phyloP scores from a whole-genome alignment of 805 yeast species.

The Candida cerambycidarum region DNA sequence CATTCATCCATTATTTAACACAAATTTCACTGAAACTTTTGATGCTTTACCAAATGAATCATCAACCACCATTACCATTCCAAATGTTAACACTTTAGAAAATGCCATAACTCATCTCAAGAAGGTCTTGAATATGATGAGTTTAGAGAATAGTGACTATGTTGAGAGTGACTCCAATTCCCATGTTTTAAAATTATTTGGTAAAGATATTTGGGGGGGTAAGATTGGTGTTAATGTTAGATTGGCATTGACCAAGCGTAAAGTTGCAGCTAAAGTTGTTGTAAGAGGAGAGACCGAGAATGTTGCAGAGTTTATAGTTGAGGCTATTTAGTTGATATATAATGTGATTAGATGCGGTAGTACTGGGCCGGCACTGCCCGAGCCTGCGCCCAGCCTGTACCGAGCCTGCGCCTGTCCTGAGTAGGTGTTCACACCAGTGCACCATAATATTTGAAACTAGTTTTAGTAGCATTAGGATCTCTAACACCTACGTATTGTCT shows the following conservation, averaged over 20 bases:
- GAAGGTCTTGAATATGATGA: conserved; percentile 47
- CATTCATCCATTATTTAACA: conserved; percentile 71
- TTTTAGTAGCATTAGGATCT: too few species aligned
- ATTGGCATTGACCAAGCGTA: conserved; percentile 54
- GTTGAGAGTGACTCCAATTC: conserved; percentile 58
- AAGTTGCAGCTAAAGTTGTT: conserved; percentile 58
- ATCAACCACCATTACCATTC: conserved; percentile 66
- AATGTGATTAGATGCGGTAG: background rate
- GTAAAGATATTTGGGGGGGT: conserved; percentile 67
- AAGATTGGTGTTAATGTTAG: conserved; percentile 52
- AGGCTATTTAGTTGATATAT: conserved; percentile 25
- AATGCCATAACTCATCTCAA: conserved; percentile 52
- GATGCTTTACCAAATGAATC: conserved; percentile 67
- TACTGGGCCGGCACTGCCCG: too few species aligned
- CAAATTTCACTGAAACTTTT: conserved; percentile 70
- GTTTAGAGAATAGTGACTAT: conserved; percentile 71
- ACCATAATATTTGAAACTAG: too few species aligned
- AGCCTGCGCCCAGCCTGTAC: too few species aligned
- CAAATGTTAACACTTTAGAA: conserved; percentile 37
- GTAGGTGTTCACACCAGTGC: too few species aligned
- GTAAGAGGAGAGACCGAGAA: conserved; percentile 49
- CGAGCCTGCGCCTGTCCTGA: too few species aligned
- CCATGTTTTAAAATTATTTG: conserved; percentile 79
- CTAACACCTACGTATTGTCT: too few species aligned
- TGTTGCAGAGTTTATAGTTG: conserved; percentile 52